phyloP scores from a whole-genome alignment of 257 asterid species.

The Solanum arcanum region DNA sequence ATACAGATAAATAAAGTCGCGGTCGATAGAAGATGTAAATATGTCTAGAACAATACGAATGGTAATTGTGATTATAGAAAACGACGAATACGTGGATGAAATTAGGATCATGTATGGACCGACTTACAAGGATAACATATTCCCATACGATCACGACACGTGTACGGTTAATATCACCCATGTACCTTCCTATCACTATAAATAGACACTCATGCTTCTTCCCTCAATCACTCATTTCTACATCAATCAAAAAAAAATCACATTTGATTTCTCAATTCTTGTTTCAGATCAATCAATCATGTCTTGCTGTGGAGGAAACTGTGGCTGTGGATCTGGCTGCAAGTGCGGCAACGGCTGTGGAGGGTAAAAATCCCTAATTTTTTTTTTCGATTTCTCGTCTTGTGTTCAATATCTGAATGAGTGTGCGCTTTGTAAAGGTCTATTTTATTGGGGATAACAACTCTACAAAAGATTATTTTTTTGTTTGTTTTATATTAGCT shows the following conservation, averaged over 20 bases:
- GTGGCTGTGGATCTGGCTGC: slow-evolving; percentile 63
- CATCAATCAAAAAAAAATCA: neutral
- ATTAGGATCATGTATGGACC: neutral
- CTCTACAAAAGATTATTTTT: too few species aligned
- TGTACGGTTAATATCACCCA: slow-evolving; percentile 22
- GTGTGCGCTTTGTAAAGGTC: neutral
- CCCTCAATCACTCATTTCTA: neutral
- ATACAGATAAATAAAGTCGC: too few species aligned
- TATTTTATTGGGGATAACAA: too few species aligned
- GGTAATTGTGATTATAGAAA: neutral
- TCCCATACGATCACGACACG: slow-evolving; percentile 28
- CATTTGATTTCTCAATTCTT: neutral
- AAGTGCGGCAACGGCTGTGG: slow-evolving; percentile 56
- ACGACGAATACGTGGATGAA: slow-evolving; percentile 14
- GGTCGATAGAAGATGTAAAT: too few species aligned
- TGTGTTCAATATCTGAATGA: neutral
- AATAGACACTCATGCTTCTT: neutral
- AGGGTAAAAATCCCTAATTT: slow-evolving; percentile 23
- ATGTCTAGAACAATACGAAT: neutral
- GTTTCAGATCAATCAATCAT: slow-evolving; percentile 1
- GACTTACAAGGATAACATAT: slow-evolving; percentile 7
- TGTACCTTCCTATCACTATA: slow-evolving; percentile 18
- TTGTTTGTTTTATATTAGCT: too few species aligned
- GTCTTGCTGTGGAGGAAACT: slow-evolving; percentile 75
- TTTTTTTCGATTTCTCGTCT: too few species aligned